Evolutionary conservation across 2,329 filamentous ascomycete genomes (phyloP).

Genomic region (Calycina herbarum): DNA sequence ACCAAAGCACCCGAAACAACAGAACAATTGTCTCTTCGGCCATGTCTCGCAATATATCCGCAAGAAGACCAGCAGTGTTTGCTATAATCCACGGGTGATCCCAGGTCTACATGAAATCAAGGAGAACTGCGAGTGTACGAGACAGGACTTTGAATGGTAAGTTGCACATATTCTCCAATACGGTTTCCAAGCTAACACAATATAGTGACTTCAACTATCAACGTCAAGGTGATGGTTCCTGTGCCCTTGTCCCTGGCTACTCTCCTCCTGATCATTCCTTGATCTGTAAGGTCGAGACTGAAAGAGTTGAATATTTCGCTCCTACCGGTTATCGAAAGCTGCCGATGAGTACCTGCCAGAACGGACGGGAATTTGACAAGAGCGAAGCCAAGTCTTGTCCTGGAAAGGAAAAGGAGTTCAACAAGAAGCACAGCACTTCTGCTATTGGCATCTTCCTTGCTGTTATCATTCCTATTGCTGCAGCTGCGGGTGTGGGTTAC

Average conservation of each 20-base stretch:
- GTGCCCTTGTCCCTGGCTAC: constrained; percentile 73
- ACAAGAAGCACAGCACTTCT: constrained; percentile 69
- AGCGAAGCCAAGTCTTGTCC: constrained; percentile 65
- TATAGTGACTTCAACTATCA: constrained; percentile 90
- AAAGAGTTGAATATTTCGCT: constrained; percentile 75
- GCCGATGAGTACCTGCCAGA: constrained; percentile 82
- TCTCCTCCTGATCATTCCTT: constrained; percentile 59
- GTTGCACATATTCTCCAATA: constrained; percentile 35
- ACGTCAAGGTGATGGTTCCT: constrained; percentile 73
- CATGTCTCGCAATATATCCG: constrained; percentile 87
- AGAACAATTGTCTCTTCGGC: constrained; percentile 86
- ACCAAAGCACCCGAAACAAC: constrained; percentile 76
- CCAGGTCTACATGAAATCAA: constrained; percentile 68
- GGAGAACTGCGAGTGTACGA: constrained; percentile 78
- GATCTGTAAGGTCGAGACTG: constrained; percentile 62
- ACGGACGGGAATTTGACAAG: constrained; percentile 72
- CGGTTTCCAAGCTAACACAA: constrained; percentile 21
- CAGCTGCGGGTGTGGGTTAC: constrained; percentile 74
- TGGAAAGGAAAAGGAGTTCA: constrained; percentile 79
- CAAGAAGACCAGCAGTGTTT: constrained; percentile 76
- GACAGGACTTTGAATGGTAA: constrained; percentile 91
- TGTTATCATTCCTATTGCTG: constrained; percentile 70
- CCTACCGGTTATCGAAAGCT: constrained; percentile 87
- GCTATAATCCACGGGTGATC: constrained; percentile 78
- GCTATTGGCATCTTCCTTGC: constrained; percentile 82